These are phyloP conservation scores for Aureobasidium sp. DNA, from an alignment of 2,329 filamentous ascomycete genomes.

Conservation along the genomic window DNA sequence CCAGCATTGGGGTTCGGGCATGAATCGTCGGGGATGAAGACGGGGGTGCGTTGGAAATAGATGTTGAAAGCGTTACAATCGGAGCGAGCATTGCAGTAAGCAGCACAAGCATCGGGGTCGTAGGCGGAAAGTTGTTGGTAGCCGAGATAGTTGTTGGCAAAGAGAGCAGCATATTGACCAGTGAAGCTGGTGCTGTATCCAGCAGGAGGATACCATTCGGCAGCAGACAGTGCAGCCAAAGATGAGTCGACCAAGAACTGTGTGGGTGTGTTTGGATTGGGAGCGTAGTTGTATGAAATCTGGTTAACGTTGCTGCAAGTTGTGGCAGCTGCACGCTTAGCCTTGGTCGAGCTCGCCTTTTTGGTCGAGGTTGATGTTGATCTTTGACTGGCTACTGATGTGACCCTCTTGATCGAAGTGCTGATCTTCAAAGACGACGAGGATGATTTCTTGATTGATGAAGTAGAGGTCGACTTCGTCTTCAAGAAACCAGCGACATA, in stretches of 20 bases:
- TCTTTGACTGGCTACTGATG: not conserved
- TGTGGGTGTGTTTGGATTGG: conserved; percentile 14
- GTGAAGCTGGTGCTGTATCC: conserved; percentile 19
- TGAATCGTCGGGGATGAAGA: conserved; percentile 18
- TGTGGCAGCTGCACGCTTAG: conserved; percentile 13
- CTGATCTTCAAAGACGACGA: not conserved
- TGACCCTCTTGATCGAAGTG: conserved; percentile 4
- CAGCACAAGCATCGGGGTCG: conserved; percentile 17
- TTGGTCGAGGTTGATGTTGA: conserved; percentile 5
- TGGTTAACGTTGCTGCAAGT: conserved; percentile 7
- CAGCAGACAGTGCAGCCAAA: conserved; percentile 12
- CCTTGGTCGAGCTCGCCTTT: conserved; percentile 9
- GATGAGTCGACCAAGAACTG: conserved; percentile 16
- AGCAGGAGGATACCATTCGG: conserved; percentile 17
- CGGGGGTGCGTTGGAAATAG: conserved; percentile 19
- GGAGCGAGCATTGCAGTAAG: conserved; percentile 17
- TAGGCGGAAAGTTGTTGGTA: conserved; percentile 18
- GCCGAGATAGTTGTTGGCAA: conserved; percentile 19
- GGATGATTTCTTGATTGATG: not conserved
- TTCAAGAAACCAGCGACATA: conserved; percentile 13
- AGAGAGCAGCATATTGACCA: not conserved
- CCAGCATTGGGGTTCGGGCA: conserved; percentile 16
- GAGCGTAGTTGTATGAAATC: conserved; percentile 14
- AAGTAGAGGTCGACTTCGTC: not conserved
- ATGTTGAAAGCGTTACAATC: conserved; percentile 22